Percentiles rank a stretch among this genome's conserved stretches.
Conservation (phyloP, 169 alveolate genomes). For the Cryptosporidium sp. region DNA sequence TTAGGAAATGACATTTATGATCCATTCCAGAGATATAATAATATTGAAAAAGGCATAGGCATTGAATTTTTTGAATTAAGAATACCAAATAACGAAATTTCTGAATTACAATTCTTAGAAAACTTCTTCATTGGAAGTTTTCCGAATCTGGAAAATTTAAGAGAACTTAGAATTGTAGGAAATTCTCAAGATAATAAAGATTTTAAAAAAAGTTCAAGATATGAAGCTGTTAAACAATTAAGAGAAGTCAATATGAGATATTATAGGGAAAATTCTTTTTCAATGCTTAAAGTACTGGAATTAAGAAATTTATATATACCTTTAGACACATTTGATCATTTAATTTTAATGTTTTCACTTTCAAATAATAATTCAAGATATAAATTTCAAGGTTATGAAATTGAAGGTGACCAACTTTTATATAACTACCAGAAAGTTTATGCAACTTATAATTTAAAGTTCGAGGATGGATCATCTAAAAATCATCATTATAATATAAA, state of each 20-base stretch:
- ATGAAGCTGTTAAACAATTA: neutral
- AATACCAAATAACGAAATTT: conserved; percentile 9
- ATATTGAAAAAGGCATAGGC: neutral
- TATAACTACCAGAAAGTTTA: neutral
- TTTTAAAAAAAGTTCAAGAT: neutral
- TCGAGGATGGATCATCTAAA: conserved; percentile 30
- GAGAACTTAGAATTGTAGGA: conserved; percentile 9
- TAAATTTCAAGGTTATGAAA: neutral
- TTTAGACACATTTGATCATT: conserved; percentile 20
- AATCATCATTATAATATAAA: conserved; percentile 19
- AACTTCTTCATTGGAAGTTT: conserved; percentile 13
- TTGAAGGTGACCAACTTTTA: neutral
- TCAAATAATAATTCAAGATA: neutral
- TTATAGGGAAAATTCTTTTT: neutral
- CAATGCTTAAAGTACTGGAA: neutral
- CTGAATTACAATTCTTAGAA: neutral
- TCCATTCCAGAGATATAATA: neutral
- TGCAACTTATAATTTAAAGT: conserved; percentile 1
- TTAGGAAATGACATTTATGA: conserved; percentile 1
- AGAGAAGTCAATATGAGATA: neutral
- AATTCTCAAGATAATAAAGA: neutral
- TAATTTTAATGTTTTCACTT: conserved; percentile 10
- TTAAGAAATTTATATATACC: conserved; percentile 34
- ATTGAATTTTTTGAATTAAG: conserved; percentile 29
- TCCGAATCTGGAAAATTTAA: conserved; percentile 20